A percentile compares a stretch with the other conserved stretches of the same genome.
Evolutionary conservation across 495 filamentous ascomycete genomes (phyloP).

Genomic region (Sporormia fimetaria): DNA sequence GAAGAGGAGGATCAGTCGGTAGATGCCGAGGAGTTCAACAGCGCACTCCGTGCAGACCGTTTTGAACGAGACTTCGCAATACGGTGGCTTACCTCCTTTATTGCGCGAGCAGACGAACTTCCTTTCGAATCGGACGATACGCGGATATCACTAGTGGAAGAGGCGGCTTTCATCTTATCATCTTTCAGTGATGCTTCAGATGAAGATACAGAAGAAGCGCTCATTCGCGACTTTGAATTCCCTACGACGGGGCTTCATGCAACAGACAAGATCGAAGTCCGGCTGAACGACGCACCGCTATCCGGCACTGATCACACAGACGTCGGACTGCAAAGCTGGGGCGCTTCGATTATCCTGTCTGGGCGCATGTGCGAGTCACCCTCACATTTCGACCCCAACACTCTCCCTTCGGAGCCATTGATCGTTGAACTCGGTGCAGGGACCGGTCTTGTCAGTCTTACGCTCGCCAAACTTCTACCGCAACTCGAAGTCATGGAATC

Average conservation of each 20-base stretch:
- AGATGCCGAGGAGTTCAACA: not conserved
- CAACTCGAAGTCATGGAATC: not conserved
- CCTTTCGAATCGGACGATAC: conserved; percentile 3
- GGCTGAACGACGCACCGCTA: conserved; percentile 15
- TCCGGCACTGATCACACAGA: conserved; percentile 21
- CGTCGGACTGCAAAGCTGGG: conserved; percentile 19
- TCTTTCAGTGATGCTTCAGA: conserved; percentile 8
- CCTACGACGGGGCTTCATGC: not conserved
- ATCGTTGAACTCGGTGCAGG: conserved; percentile 19
- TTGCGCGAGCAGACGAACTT: conserved; percentile 7
- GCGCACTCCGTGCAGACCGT: conserved; percentile 4
- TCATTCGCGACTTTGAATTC: conserved; percentile 12
- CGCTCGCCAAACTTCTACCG: conserved; percentile 6
- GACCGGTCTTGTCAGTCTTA: conserved; percentile 15
- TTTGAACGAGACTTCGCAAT: conserved; percentile 11
- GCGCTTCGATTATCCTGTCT: conserved; percentile 15
- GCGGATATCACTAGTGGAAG: conserved; percentile 3
- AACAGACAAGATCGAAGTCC: conserved; percentile 1
- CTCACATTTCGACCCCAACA: conserved; percentile 2
- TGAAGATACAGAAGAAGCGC: not conserved
- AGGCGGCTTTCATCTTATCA: conserved; percentile 11
- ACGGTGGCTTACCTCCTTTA: conserved; percentile 15
- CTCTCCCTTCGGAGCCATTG: not conserved
- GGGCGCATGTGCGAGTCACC: conserved; percentile 4
- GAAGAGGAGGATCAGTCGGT: conserved; percentile 1